Evolutionary conservation across 257 asterid genomes (phyloP).

Genomic region (Solanum rostratum): DNA sequence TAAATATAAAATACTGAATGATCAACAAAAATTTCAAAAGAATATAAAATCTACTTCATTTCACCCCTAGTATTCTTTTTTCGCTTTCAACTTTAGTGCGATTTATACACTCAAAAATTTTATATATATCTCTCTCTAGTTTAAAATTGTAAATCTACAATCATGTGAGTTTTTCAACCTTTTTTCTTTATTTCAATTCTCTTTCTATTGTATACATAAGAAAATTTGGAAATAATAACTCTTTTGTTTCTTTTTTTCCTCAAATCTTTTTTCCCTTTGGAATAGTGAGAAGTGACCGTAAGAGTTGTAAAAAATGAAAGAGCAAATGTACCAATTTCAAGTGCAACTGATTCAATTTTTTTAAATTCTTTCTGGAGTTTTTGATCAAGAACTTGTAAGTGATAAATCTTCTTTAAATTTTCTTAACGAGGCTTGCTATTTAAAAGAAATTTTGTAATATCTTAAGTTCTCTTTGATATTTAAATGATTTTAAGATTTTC

Average conservation of each 20-base stretch:
- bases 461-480: no score
- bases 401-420: no score
- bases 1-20: background rate
- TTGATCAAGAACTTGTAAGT: no score
- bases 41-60: background rate
- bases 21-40: background rate
- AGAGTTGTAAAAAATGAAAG: constrained; percentile 21
- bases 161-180: background rate
- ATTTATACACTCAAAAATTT: background rate
- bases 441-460: no score
- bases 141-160: no score
- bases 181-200: background rate
- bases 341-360: no score
- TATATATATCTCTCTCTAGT: no score
- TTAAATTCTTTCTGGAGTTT: no score
- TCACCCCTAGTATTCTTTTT: background rate
- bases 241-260: background rate
- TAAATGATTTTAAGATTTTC: no score
- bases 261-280: background rate
- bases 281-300: constrained; percentile 15
- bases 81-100: background rate
- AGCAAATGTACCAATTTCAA: constrained; percentile 20
- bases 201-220: background rate
- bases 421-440: no score
- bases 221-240: background rate